Evolutionary conservation across 2,329 filamentous ascomycete species (phyloP), one percentile per base, ranked within the genome.

Genomic region (Paracoccidioides brasiliensis): DNA sequence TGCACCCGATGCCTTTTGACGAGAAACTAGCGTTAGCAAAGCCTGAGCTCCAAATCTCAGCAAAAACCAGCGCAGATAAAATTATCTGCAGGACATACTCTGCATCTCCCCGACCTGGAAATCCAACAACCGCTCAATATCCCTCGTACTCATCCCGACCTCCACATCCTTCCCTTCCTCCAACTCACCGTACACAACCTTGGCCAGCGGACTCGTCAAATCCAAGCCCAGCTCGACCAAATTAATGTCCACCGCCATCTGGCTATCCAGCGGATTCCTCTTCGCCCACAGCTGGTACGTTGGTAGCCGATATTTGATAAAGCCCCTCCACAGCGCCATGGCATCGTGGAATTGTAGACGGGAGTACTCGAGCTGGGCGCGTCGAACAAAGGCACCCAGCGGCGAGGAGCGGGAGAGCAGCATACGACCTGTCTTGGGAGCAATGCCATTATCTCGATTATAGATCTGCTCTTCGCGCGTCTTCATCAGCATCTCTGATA

Each of bases 101-200:
- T 96, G 90, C 73, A 96, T 82, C 67, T 89, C 83, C 60, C 88
- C 84, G 41, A 97, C 84, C 65, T 95, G 90, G 62, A 93, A 94
- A 61, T 94, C 88, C 22, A 97, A 73, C 33, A 96, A 74, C 35
- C 80, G 81, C 66, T 94, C 88, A 6, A 93, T 76, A 65, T 95
- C 89, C 61, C 91, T 84, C 0, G 82, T 83, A 69, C 88, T 93
- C 55, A 88, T 77, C 35, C 69, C 67, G 38, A 70, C 69, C 5
- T 67, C 69, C 43, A 72, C 67, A 35, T 73, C 70, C 30, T 70
- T 67, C 14, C 70, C 69, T 12, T 71, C 65, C 22, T 72, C 69
- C 30, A 80, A 65, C 56, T 70, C 66, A 5, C 76, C 75, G 62
- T 81, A 81, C 8, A 77, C 74, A 38, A 78, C 72, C 51, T 74